Evolutionary conservation across 805 yeast genomes (phyloP).

Genomic region (Saccharomyces cerevisiae): DNA sequence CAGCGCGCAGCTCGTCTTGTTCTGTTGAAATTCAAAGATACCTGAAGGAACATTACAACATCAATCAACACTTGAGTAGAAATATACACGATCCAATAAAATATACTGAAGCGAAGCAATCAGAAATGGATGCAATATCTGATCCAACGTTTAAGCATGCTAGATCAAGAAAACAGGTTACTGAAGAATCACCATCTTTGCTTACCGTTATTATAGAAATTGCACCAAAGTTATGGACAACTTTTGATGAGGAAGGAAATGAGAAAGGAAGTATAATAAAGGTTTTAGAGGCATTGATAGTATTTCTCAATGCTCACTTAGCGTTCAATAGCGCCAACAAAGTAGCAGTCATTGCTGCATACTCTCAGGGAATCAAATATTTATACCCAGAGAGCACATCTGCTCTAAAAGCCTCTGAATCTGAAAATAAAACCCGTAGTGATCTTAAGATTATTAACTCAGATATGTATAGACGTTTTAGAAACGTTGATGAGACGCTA

Average conservation of each 20-base stretch:
- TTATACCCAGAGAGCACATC: slow-evolving; percentile 48
- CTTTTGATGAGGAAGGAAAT: slow-evolving; percentile 25
- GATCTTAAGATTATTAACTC: slow-evolving; percentile 35
- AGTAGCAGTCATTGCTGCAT: slow-evolving; percentile 73
- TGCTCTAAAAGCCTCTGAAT: slow-evolving; percentile 1
- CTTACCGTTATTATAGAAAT: slow-evolving; percentile 72
- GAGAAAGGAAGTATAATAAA: slow-evolving; percentile 42
- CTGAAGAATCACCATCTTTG: slow-evolving; percentile 68
- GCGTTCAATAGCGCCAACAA: slow-evolving; percentile 77
- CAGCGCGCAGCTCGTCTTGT: not conserved
- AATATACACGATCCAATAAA: not conserved
- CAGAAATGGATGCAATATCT: slow-evolving; percentile 30
- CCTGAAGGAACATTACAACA: not conserved
- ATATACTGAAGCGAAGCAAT: not conserved
- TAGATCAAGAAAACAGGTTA: slow-evolving; percentile 13
- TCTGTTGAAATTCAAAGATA: not conserved
- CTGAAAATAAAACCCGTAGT: slow-evolving; percentile 1
- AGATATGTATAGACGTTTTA: slow-evolving; percentile 80
- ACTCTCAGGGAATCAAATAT: slow-evolving; percentile 58
- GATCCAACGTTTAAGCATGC: slow-evolving; percentile 29
- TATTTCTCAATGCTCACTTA: slow-evolving; percentile 79
- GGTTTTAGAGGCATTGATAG: slow-evolving; percentile 57
- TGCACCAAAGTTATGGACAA: slow-evolving; percentile 47
- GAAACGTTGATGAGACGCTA: slow-evolving; percentile 67
- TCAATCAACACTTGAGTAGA: not conserved